phyloP scores from a whole-genome alignment of 2,329 filamentous ascomycete species.

The Pseudogymnoascus sp. region DNA sequence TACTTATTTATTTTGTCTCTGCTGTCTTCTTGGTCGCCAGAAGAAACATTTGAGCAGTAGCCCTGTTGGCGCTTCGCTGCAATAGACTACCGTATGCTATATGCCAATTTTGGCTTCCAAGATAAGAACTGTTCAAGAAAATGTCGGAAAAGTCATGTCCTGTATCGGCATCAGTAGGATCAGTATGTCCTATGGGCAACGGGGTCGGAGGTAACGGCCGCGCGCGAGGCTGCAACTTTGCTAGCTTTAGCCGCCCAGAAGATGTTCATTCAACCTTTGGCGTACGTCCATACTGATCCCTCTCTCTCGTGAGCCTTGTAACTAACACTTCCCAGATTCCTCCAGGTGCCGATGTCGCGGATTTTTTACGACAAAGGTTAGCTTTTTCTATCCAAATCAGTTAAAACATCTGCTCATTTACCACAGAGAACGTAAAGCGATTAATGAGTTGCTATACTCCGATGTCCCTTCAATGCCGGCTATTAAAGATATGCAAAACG shows the following conservation, averaged over 20 bases:
- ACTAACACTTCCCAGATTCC: constrained; percentile 33
- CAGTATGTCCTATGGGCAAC: constrained; percentile 15
- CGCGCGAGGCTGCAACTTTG: constrained; percentile 30
- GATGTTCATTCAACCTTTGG: constrained; percentile 31
- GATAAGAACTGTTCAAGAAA: constrained; percentile 11
- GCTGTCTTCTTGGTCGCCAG: background rate
- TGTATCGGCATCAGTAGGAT: constrained; percentile 17
- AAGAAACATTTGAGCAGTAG: constrained; percentile 4
- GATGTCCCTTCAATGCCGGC: constrained; percentile 23
- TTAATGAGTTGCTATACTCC: constrained; percentile 23
- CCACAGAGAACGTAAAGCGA: constrained; percentile 35
- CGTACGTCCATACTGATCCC: constrained; percentile 17
- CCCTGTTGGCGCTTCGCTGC: constrained; percentile 10
- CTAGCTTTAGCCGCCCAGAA: constrained; percentile 26
- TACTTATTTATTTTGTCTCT: background rate
- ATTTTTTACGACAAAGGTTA: constrained; percentile 39
- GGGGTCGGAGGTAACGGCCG: constrained; percentile 19
- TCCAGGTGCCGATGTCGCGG: constrained; percentile 36
- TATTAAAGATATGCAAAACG: constrained; percentile 42
- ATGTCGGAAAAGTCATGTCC: constrained; percentile 21
- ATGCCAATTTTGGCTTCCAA: background rate
- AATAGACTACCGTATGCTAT: background rate
- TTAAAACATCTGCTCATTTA: constrained; percentile 7
- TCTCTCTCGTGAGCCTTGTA: background rate
- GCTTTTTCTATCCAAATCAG: background rate